Evolutionary conservation across 441 rosid species (phyloP), one percentile per base, ranked within the genome.

Genomic region (Lepidium campestre): DNA sequence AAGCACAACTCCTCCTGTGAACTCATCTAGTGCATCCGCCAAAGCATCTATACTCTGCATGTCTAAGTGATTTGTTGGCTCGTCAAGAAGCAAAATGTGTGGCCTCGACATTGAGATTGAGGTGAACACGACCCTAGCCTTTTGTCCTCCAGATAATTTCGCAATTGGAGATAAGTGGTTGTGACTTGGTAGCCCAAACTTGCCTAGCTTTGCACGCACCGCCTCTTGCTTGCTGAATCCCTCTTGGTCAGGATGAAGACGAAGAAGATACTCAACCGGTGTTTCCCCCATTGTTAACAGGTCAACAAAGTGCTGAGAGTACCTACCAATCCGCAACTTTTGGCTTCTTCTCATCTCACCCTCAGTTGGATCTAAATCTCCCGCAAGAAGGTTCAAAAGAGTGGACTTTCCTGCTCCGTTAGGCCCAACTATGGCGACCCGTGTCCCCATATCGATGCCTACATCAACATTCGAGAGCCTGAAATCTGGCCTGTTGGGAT

Each of bases 401-500:
- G 98, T 90, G 48, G 94, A 90, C 70, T 93, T 93, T 57, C 96
- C 97, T 45, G 98, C 97, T 56, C 98, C 98, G 53, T 86, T 90
- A 19, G 98, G 96, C 67, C 98, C 98, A 58, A 88, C 92, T 40
- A 90, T 90, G 19, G 98, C 98, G 8, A 90, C 96, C 10, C 97
- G 75, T 55, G 98, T 90, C 58, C 96, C 97, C 97, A 93, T 90
- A 79, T 93, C 98, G 55, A 93, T 88, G 57, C 98, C 98, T 36
- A 86, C 93, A 76, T 93, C 98, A 47, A 90, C 88, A 63, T 86
- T 64, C 1, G 90, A 71, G 37, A 88, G 92, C 71, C 79, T 83
- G 66, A 93, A 90, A 71, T 93, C 97, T 20, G 76, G 76, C n/a
- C 96, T 77, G 65, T 80, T 86, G 8, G 97, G 96, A 73, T 93